These are phyloP conservation scores for Petunia secreta DNA, from an alignment of 257 asterid genomes.

Conservation along the genomic window DNA sequence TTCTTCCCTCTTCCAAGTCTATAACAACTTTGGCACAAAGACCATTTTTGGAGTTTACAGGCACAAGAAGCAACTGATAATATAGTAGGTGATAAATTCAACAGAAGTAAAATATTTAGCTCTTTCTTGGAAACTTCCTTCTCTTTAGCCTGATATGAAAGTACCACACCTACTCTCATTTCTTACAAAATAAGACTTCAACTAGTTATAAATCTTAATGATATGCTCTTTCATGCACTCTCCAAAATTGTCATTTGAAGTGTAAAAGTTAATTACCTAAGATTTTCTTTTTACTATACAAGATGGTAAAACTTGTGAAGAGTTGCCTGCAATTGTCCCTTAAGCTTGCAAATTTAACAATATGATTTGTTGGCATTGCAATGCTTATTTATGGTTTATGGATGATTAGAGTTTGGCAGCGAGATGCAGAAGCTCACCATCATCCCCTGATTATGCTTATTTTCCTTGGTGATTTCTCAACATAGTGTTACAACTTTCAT, in stretches of 20 bases:
- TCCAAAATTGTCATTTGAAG: too few species aligned
- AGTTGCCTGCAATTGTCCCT: constrained; percentile 37
- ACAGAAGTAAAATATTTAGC: background rate
- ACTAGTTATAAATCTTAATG: background rate
- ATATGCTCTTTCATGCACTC: background rate
- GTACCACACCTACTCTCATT: background rate
- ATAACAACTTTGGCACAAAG: background rate
- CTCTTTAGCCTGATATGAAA: background rate
- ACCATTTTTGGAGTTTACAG: background rate
- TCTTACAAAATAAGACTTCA: background rate
- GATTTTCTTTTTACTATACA: background rate
- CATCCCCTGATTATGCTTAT: constrained; percentile 26
- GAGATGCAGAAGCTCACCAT: constrained; percentile 34
- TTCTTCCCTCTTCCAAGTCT: too few species aligned
- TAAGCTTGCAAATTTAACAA: constrained; percentile 43
- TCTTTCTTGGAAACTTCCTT: constrained; percentile 21
- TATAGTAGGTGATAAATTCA: background rate
- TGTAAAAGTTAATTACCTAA: background rate
- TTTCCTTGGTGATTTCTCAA: constrained; percentile 57
- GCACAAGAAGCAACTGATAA: background rate
- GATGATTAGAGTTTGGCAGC: constrained; percentile 51
- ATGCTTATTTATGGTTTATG: constrained; percentile 43
- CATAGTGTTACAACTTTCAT: background rate
- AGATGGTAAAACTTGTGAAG: constrained; percentile 34
- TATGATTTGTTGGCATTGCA: constrained; percentile 49